These are phyloP conservation scores for Xylaria sp. DNA, from an alignment of 2,329 filamentous ascomycete species.

Conservation along the genomic window DNA sequence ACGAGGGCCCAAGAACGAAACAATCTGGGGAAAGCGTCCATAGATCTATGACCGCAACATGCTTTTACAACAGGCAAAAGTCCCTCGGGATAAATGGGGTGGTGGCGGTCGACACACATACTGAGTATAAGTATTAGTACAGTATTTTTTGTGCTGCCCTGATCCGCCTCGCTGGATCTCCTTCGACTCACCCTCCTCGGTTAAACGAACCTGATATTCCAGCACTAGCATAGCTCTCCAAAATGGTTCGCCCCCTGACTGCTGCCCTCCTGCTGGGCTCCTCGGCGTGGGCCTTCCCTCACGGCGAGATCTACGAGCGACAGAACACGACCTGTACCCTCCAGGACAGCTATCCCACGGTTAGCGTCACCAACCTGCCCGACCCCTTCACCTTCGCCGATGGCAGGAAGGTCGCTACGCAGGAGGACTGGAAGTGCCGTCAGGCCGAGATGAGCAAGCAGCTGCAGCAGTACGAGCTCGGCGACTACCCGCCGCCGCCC, in stretches of 20 bases:
- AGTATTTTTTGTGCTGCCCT: constrained; percentile 5
- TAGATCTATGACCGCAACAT: constrained; percentile 9
- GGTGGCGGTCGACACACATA: constrained; percentile 26
- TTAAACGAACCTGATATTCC: constrained; percentile 16
- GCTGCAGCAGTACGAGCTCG: constrained; percentile 63
- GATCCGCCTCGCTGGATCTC: constrained; percentile 25
- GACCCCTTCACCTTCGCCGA: constrained; percentile 61
- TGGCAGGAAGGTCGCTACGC: constrained; percentile 57
- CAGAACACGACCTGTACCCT: constrained; percentile 53
- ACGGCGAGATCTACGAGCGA: constrained; percentile 52
- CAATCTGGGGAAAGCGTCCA: constrained; percentile 25
- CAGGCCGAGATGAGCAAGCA: constrained; percentile 60
- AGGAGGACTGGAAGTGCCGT: constrained; percentile 61
- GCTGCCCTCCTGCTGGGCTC: constrained; percentile 50
- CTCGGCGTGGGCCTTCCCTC: constrained; percentile 47
- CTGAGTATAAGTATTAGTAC: constrained; percentile 28
- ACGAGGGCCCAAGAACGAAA: not conserved
- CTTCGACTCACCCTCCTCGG: constrained; percentile 11
- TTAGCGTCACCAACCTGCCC: constrained; percentile 54
- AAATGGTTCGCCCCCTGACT: constrained; percentile 46
- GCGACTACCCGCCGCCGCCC: constrained; percentile 59
- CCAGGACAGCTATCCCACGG: constrained; percentile 50
- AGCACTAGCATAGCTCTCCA: constrained; percentile 24
- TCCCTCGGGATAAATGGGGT: constrained; percentile 27
- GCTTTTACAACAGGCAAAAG: constrained; percentile 30